Percentiles rank a stretch among this genome's conserved stretches.
phyloP scores from a whole-genome alignment of 257 asterid genomes.

The Thymus quinquecostatus region DNA sequence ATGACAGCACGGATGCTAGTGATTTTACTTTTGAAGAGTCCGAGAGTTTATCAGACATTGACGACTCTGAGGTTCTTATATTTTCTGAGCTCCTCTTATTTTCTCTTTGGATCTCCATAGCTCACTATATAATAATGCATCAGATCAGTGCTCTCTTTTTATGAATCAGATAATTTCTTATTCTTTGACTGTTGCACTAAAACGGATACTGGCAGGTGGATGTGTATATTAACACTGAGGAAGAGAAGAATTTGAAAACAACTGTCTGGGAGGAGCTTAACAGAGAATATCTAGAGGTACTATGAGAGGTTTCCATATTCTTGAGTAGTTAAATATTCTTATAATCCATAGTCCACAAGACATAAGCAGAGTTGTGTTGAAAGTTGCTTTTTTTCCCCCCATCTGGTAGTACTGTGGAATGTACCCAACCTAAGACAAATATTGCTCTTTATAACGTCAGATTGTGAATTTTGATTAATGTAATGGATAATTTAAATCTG shows the following conservation, averaged over 20 bases:
- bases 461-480: neutral
- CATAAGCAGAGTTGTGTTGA: neutral
- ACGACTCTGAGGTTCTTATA: slow-evolving; percentile 69
- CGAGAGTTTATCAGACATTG: slow-evolving; percentile 77
- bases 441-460: neutral
- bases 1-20: slow-evolving; percentile 36
- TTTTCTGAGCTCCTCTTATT: slow-evolving; percentile 14
- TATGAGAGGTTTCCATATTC: slow-evolving; percentile 14
- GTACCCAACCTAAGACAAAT: neutral
- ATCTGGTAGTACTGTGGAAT: slow-evolving; percentile 10
- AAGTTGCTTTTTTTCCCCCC: neutral
- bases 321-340: neutral
- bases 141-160: neutral
- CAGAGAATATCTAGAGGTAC: slow-evolving; percentile 85
- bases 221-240: slow-evolving; percentile 63
- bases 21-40: slow-evolving; percentile 62
- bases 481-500: neutral
- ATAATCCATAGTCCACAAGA: neutral
- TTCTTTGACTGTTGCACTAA: slow-evolving; percentile 31
- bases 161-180: neutral
- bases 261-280: slow-evolving; percentile 83
- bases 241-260: slow-evolving; percentile 67
- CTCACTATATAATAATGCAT: neutral
- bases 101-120: no score
- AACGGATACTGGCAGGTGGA: slow-evolving; percentile 59